Base-by-base conservation (phyloP, 2,329 filamentous ascomycete species). In the Uncinocarpus reesii region DNA sequence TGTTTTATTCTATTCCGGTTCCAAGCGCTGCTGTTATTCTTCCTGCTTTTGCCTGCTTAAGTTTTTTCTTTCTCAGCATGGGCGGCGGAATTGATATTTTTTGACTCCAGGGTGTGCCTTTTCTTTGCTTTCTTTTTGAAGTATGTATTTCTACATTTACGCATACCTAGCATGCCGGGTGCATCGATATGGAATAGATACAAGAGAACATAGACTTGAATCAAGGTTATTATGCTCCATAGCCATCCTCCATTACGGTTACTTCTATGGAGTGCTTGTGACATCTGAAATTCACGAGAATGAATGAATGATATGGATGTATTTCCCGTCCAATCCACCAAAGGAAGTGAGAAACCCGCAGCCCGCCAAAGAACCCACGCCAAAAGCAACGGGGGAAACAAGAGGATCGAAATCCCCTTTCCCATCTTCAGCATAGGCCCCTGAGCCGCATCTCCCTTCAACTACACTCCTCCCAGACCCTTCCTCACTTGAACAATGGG, bases 111-210 rank as follows among this genome's bases (percentile, higher is more conserved):
- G n/a, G n/a, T n/a, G n/a, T n/a, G n/a, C n/a, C n/a, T 34, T 21
- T 28, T 28, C 21, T 23, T 41, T 28, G 18, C 20, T 23, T 38
- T 18, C 13, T 2, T 7, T 36, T 20, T 7, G 31, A 26, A 18
- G n/a, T n/a, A 34, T 46, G 32, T 46, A 37, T 38, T 46, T 46
- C 21, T 46, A 28, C 35, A 38, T 46, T 21, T 24, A 18, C 20
- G 15, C 18, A 20, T 36, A 36, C 34, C 26, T 36, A 28, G n/a
- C 42, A 26, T 46, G 35, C 35, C 36, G 18, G 36, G 36, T 26
- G 36, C 36, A 24, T 37, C 23, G 35, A 37, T 44, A 44, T 26
- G 29, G 18, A 20, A 34, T 36, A 44, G 35, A 37, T 37, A 21
- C 7, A 7, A 37, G 35, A 37, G 20, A 21, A n/a, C n/a, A n/a